phyloP scores from a whole-genome alignment of 495 filamentous ascomycete species.

The Tuber magnatum region DNA sequence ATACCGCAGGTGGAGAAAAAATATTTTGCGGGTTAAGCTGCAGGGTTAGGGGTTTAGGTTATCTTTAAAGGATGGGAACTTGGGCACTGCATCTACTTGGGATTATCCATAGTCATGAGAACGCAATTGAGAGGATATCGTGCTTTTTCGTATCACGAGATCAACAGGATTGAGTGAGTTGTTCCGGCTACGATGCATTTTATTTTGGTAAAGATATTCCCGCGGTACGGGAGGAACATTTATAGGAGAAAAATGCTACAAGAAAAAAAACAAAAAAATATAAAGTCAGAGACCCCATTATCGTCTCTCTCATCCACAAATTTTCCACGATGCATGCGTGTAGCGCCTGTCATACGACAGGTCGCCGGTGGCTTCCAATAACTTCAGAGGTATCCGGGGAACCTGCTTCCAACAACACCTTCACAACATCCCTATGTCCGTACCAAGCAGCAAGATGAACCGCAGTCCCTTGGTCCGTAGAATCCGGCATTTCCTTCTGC shows the following conservation, averaged over 20 bases:
- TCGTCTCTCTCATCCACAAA: not conserved
- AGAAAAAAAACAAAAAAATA: not conserved
- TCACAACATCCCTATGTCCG: not conserved
- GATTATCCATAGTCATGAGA: not conserved
- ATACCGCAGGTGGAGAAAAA: not conserved
- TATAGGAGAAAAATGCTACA: not conserved
- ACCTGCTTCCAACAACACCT: slow-evolving; percentile 1
- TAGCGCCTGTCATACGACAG: not conserved
- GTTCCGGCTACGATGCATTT: not conserved
- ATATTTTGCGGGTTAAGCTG: not conserved
- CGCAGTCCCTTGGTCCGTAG: not conserved
- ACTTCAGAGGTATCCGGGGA: not conserved
- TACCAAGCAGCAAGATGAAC: slow-evolving; percentile 2
- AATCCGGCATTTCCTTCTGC: not conserved
- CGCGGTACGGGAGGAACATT: not conserved
- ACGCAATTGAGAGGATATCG: not conserved
- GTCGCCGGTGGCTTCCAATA: not conserved
- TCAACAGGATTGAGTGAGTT: not conserved
- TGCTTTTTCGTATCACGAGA: not conserved
- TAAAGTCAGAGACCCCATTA: not conserved
- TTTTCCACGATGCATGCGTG: not conserved
- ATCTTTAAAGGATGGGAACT: not conserved
- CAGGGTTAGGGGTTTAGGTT: not conserved
- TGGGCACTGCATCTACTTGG: not conserved
- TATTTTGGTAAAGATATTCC: not conserved